Base-by-base conservation (phyloP, 75 land plant species). In the Cryptomeria japonica region DNA sequence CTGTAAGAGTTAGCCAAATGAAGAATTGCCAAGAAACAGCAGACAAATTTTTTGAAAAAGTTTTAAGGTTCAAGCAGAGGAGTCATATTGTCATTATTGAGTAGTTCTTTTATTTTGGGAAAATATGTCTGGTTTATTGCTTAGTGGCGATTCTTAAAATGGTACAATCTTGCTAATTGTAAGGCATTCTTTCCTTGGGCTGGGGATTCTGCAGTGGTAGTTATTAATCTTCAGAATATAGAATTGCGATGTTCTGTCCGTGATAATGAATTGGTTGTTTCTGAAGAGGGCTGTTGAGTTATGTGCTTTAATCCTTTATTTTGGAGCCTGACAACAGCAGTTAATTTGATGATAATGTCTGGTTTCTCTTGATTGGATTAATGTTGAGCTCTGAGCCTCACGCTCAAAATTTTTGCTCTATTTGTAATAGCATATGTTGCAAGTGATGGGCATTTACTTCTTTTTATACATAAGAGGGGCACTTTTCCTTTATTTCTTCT, bases 11-110 rank as follows among this genome's bases (percentile, higher is more conserved):
- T 47, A 94, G 91, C 22, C 96, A 93, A 86, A 96, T 96, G 98
- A 96, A 93, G 90, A 94, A 92, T 87, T 88, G 87, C 86, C 93
- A 95, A 41, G 91, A 90, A 72, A 91, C 87, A 58, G 94, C 95
- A 51, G 97, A 96, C 84, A 92, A 92, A 55, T 95, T 96, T 90
- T 96, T 94, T 87, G 90, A 93, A 46, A 92, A 94, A 80, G 87
- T 96, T 72, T 91, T 92, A 88, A 88, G 85, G 86, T 92, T 96
- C 58, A 85, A 88, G 68, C 73, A 47, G 84, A 78, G 79, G 85
- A 92, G 92, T 72, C 85, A 89, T 14, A 90, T 95, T 61, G 95
- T 95, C 38, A 86, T 84, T 19, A 90, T 96, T 34, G 95, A 96
- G 89, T 95, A 90, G 77, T 25, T 70, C 2, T 51, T 75, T 34